Conservation (phyloP, 2,329 filamentous ascomycete genomes). For the Diaporthe aspalathi region DNA sequence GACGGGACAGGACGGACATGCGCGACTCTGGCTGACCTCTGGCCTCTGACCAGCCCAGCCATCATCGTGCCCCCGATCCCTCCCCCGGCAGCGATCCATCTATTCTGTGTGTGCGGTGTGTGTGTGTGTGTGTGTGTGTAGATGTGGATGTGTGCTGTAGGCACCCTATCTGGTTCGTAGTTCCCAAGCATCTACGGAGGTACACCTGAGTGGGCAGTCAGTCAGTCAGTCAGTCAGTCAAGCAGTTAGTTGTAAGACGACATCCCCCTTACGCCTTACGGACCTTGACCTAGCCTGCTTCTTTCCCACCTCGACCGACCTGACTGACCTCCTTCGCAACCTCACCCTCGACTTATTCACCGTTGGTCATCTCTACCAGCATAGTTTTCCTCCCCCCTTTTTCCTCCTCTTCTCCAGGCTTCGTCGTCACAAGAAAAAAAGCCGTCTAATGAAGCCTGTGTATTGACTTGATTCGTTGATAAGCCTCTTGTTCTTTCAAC, state of each 20-base stretch:
- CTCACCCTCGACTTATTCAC: constrained; percentile 13
- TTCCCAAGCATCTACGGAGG: too few species aligned
- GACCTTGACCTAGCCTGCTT: constrained; percentile 1
- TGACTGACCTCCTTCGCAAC: constrained; percentile 1
- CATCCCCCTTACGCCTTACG: constrained; percentile 2
- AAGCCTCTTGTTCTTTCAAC: constrained; percentile 35
- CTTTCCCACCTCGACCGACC: constrained; percentile 17
- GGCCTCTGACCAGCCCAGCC: too few species aligned
- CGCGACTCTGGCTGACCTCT: constrained; percentile 17
- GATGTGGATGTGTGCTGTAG: neutral
- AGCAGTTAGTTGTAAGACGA: constrained; percentile 12
- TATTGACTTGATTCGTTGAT: constrained; percentile 44
- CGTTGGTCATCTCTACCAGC: constrained; percentile 32
- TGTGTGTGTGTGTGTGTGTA: neutral
- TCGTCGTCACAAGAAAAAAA: constrained; percentile 38
- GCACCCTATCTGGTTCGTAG: too few species aligned
- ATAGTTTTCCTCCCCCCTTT: constrained; percentile 22
- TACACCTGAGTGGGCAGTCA: too few species aligned
- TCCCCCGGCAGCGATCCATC: constrained; percentile 24
- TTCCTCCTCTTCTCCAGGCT: constrained; percentile 42
- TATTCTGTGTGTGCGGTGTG: neutral
- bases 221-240: too few species aligned
- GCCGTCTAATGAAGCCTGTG: constrained; percentile 46
- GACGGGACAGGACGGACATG: too few species aligned
- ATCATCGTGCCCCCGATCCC: neutral